Conservation (phyloP, 306 rosid genomes). For the Prunus fruticosa region DNA sequence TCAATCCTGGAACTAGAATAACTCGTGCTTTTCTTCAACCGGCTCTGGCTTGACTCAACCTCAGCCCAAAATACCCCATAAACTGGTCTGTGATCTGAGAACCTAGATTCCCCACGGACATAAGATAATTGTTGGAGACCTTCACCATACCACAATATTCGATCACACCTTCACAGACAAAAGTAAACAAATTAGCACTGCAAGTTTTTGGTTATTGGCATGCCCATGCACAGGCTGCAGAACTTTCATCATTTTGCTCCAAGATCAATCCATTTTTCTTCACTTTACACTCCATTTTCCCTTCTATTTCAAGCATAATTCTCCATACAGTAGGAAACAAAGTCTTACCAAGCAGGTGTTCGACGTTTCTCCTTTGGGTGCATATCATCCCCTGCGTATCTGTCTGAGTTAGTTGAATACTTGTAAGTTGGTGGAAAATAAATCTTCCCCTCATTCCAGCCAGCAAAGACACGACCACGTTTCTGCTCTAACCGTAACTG, state of each 20-base stretch:
- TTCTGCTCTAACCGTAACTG: conserved; percentile 95
- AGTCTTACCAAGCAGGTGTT: conserved; percentile 93
- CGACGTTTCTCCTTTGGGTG: conserved; percentile 95
- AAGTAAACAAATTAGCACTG: conserved; percentile 22
- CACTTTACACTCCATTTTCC: background rate
- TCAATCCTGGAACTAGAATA: conserved; percentile 81
- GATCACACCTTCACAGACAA: conserved; percentile 73
- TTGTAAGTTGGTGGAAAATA: conserved; percentile 98
- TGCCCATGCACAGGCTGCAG: background rate
- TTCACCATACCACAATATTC: conserved; percentile 95
- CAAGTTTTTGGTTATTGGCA: conserved; percentile 2
- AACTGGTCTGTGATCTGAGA: conserved; percentile 97
- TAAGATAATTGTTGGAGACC: conserved; percentile 92
- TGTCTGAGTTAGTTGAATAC: conserved; percentile 93
- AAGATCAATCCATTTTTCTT: background rate
- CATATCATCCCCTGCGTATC: conserved; percentile 94
- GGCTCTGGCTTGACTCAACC: conserved; percentile 80
- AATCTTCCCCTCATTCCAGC: conserved; percentile 99
- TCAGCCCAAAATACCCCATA: conserved; percentile 94
- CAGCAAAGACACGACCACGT: conserved; percentile 74
- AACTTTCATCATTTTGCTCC: background rate
- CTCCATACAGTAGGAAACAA: conserved; percentile 14
- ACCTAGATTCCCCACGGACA: conserved; percentile 92
- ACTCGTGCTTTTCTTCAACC: conserved; percentile 86
- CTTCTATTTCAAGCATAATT: conserved; percentile 11